phyloP scores from a whole-genome alignment of 331 rosid species.

The Acacia pycnantha region DNA sequence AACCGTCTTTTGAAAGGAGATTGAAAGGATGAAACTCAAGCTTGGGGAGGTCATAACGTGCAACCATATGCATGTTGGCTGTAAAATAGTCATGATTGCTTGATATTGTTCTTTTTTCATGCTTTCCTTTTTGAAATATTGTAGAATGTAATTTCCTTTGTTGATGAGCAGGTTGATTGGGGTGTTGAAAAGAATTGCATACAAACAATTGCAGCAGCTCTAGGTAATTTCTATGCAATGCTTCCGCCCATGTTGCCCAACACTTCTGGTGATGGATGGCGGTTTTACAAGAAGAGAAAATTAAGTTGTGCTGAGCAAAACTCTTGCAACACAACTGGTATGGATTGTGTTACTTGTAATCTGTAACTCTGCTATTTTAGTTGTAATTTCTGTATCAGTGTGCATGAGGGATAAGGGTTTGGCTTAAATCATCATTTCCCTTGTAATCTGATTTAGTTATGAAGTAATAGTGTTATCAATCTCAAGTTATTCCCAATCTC shows the following conservation, averaged over 20 bases:
- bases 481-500: too few relatives aligned
- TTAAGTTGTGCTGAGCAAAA: conserved; percentile 34
- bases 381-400: too few relatives aligned
- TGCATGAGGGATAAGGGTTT: background rate
- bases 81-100: conserved; percentile 13
- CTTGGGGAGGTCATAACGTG: background rate
- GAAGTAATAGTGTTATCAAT: background rate
- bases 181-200: conserved; percentile 74
- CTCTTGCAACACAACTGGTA: conserved; percentile 45
- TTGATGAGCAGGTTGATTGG: conserved; percentile 70
- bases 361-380: too few relatives aligned
- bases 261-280: conserved; percentile 74
- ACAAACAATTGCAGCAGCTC: conserved; percentile 78
- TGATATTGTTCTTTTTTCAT: conserved; percentile 13
- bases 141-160: conserved; percentile 22
- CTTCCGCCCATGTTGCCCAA: conserved; percentile 93
- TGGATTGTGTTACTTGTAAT: background rate
- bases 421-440: background rate
- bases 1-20: background rate
- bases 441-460: too few relatives aligned
- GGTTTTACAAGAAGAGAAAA: conserved; percentile 62
- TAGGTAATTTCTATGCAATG: conserved; percentile 89
- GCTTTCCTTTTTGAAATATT: conserved; percentile 7
- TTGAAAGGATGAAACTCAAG: background rate
- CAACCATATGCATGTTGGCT: background rate